Percentiles rank a stretch among this genome's conserved stretches.
Evolutionary conservation across 495 filamentous ascomycete species (phyloP).

Genomic region (Neurospora tetrasperma): DNA sequence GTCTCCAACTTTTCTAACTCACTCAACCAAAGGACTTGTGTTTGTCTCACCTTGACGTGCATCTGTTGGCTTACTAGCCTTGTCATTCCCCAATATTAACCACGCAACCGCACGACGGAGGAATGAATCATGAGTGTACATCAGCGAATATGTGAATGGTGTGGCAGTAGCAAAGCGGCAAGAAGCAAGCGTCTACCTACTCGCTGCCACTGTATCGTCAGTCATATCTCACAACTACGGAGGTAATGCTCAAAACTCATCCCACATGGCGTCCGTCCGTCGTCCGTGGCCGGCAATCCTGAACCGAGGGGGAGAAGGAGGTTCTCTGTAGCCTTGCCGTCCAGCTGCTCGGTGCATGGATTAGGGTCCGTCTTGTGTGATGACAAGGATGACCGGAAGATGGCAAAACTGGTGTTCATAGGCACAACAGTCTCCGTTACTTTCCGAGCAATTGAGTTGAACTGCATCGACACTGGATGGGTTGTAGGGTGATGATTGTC

Average conservation of each 20-base stretch:
- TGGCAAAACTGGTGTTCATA: background rate
- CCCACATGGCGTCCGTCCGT: background rate
- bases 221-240: background rate
- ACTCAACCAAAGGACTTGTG: background rate
- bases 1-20: background rate
- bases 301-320: background rate
- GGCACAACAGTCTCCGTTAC: background rate
- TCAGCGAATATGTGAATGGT: background rate
- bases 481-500: background rate
- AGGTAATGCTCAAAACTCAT: background rate
- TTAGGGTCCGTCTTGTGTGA: background rate
- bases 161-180: background rate
- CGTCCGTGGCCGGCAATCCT: background rate
- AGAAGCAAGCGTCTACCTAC: background rate
- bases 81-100: background rate
- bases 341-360: background rate
- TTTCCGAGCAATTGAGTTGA: background rate
- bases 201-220: background rate
- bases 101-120: background rate
- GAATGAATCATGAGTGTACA: background rate
- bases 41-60: background rate
- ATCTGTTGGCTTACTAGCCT: background rate
- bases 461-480: background rate
- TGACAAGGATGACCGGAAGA: background rate
- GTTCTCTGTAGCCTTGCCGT: background rate